phyloP scores from a whole-genome alignment of 768 basidiomycete genomes.

The Cyclocybe cylindracea region DNA sequence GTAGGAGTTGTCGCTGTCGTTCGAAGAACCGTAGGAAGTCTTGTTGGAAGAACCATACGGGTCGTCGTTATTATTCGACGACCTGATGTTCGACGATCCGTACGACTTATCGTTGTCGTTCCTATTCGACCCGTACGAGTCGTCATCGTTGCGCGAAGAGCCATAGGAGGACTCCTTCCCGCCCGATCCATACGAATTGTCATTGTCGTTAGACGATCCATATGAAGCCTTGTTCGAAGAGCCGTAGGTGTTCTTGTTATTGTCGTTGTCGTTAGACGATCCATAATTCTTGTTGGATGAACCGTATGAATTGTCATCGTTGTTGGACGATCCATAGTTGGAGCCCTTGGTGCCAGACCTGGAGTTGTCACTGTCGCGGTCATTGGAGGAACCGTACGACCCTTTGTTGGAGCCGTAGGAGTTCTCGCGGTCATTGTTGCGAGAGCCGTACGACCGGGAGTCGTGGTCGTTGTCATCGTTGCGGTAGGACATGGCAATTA shows the following conservation, averaged over 20 bases:
- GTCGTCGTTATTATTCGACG: conserved; percentile 16
- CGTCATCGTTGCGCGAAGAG: conserved; percentile 16
- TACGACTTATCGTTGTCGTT: conserved; percentile 16
- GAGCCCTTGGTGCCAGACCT: conserved; percentile 4
- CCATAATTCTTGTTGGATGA: conserved; percentile 21
- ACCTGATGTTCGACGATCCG: conserved; percentile 20
- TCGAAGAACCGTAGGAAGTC: conserved; percentile 13
- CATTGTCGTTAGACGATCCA: conserved; percentile 26
- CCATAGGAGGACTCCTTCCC: conserved; percentile 19
- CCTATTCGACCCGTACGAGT: conserved; percentile 17
- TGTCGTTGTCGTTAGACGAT: conserved; percentile 19
- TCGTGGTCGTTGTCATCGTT: conserved; percentile 19
- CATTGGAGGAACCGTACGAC: conserved; percentile 25
- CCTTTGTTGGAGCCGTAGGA: conserved; percentile 24
- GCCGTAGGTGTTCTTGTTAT: conserved; percentile 19
- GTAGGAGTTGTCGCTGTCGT: conserved; percentile 9
- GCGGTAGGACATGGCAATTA: conserved; percentile 23
- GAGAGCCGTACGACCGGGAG: conserved; percentile 23
- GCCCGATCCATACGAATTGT: conserved; percentile 25
- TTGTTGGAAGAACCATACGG: conserved; percentile 9
- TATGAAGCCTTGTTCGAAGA: conserved; percentile 21
- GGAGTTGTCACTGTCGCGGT: conserved; percentile 25
- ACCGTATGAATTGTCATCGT: conserved; percentile 23
- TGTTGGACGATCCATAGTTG: conserved; percentile 18
- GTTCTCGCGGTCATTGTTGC: conserved; percentile 20